Conservation (phyloP, 1,139 yeast species). For the Saccharomycopsis phalli region DNA sequence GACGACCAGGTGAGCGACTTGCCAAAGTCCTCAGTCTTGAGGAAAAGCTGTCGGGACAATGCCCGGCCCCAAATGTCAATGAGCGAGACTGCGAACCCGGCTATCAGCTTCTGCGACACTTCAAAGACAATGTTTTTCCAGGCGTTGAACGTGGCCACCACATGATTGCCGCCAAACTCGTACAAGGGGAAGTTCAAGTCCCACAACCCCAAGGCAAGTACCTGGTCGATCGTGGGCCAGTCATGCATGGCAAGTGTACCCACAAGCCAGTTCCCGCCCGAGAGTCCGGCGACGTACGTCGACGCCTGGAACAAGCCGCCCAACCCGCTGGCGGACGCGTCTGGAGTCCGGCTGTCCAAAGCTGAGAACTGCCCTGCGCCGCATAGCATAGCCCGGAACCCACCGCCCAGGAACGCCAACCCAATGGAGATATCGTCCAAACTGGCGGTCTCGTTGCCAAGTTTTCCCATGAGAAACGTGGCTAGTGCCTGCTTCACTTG, state of each 20-base stretch:
- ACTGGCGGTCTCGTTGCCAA: conserved; percentile 26
- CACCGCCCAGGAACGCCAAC: conserved; percentile 83
- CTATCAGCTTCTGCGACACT: conserved; percentile 6
- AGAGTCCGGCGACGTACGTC: conserved; percentile 56
- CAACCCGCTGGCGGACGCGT: conserved; percentile 44
- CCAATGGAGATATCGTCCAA: conserved; percentile 41
- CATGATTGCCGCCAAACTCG: conserved; percentile 27
- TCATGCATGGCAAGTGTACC: conserved; percentile 57
- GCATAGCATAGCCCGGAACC: conserved; percentile 79
- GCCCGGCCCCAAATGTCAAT: conserved; percentile 18
- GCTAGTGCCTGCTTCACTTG: conserved; percentile 44
- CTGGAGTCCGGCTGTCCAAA: conserved; percentile 61
- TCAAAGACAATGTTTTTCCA: conserved; percentile 35
- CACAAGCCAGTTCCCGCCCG: conserved; percentile 72
- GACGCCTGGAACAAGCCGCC: conserved; percentile 60
- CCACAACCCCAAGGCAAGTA: conserved; percentile 48
- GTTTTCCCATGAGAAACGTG: conserved; percentile 43
- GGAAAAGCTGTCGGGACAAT: conserved; percentile 12
- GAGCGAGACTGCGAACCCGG: conserved; percentile 9
- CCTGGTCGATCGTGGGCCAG: conserved; percentile 48
- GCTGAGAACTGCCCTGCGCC: conserved; percentile 87
- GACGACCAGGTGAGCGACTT: conserved; percentile 34
- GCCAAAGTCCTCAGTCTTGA: conserved; percentile 40
- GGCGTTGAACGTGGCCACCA: conserved; percentile 22
- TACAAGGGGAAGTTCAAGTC: conserved; percentile 48